phyloP scores from a whole-genome alignment of 306 rosid genomes.

The Abrus pulchellus region DNA sequence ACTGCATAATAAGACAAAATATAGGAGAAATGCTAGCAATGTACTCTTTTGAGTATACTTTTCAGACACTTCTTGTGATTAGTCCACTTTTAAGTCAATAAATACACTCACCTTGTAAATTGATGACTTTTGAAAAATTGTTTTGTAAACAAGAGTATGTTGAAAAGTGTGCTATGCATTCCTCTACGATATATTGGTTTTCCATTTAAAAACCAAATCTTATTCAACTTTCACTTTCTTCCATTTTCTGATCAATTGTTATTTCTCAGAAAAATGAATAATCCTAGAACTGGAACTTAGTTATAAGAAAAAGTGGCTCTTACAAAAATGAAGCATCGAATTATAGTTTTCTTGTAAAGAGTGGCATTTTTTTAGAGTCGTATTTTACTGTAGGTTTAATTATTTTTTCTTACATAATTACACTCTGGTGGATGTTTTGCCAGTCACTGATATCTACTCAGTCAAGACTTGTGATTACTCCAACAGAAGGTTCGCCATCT shows the following conservation, averaged over 20 bases:
- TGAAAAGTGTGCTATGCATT: too few species aligned
- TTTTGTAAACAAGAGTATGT: too few species aligned
- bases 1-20: background rate
- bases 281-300: slow-evolving; percentile 34
- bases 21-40: too few species aligned
- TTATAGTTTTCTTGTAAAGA: slow-evolving; percentile 31
- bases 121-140: too few species aligned
- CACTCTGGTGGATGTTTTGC: slow-evolving; percentile 54
- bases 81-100: too few species aligned
- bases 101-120: too few species aligned
- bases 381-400: slow-evolving; percentile 37
- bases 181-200: background rate
- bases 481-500: slow-evolving; percentile 76
- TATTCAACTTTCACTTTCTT: slow-evolving; percentile 33
- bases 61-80: too few species aligned
- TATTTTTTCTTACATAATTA: slow-evolving; percentile 46
- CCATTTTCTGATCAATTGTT: slow-evolving; percentile 31
- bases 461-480: slow-evolving; percentile 86
- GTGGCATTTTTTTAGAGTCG: slow-evolving; percentile 28
- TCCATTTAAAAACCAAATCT: slow-evolving; percentile 29
- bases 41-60: too few species aligned
- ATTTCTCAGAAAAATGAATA: slow-evolving; percentile 31
- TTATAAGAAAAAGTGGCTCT: slow-evolving; percentile 15
- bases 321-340: slow-evolving; percentile 35
- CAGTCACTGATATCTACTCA: slow-evolving; percentile 93